These are phyloP conservation scores for Aspergillus calidoustus DNA, from an alignment of 2,329 filamentous ascomycete genomes.

Conservation along the genomic window DNA sequence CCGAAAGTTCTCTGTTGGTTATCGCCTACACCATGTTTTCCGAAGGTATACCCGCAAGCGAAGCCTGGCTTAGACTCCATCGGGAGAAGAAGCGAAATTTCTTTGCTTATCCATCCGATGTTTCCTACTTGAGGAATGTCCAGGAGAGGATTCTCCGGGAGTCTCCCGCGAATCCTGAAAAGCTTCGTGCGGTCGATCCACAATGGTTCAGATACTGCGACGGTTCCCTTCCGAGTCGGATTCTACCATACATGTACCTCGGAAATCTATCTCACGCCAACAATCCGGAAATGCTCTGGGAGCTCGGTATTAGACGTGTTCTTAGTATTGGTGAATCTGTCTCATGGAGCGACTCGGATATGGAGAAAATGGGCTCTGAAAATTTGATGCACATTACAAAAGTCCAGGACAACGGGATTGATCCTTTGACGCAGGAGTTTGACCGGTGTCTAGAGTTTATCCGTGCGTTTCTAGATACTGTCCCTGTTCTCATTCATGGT, in stretches of 20 bases:
- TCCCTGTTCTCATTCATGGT: not conserved
- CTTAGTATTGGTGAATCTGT: conserved; percentile 90
- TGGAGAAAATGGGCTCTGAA: conserved; percentile 73
- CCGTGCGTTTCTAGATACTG: conserved; percentile 62
- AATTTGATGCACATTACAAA: conserved; percentile 81
- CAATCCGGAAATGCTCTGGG: conserved; percentile 79
- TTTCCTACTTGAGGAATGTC: conserved; percentile 77
- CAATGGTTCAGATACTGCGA: conserved; percentile 83
- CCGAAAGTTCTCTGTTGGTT: conserved; percentile 85
- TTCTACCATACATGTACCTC: conserved; percentile 93
- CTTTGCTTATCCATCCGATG: conserved; percentile 92
- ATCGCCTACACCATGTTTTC: conserved; percentile 94
- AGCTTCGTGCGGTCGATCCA: conserved; percentile 57
- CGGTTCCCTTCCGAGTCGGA: conserved; percentile 85
- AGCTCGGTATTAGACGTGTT: conserved; percentile 83
- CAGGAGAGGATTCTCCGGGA: conserved; percentile 72
- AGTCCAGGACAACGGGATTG: conserved; percentile 96
- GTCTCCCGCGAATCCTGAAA: conserved; percentile 37
- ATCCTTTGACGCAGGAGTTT: conserved; percentile 86
- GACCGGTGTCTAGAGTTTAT: conserved; percentile 87
- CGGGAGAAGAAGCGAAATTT: conserved; percentile 83
- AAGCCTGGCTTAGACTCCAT: conserved; percentile 88
- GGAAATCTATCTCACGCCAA: conserved; percentile 94
- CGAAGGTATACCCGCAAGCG: conserved; percentile 76
- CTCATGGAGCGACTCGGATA: conserved; percentile 74